Base-by-base conservation (phyloP, 805 yeast genomes). In the Gaillardinia entomophila region DNA sequence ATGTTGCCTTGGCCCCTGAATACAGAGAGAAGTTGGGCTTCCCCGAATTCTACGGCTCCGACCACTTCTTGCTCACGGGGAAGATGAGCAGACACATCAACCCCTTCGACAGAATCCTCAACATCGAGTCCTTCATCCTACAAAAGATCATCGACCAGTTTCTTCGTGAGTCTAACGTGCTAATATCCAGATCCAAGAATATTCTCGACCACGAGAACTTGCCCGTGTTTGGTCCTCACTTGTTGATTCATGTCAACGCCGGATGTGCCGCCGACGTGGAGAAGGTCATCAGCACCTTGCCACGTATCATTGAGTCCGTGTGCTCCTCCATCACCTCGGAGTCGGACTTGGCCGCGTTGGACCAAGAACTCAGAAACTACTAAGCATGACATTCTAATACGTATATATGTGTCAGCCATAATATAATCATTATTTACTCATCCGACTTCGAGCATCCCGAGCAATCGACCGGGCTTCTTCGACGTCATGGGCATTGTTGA, bases 401-500 rank as follows among this genome's bases (percentile, higher is more conserved):
- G 14, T 30, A 11, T 15, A 25, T 26, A 27, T 15, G 25, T 27
- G 17, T 22, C 7, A 27, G 13, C 15, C 20, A n/a, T 22, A 26
- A 20, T 34, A 4, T 14, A 14, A 4, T 24, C 27, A 28, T 16
- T 31, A 41, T 31, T 39, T 40, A 27, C 37, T 27, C 60, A 78
- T 59, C 35, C 77, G 66, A 46, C 68, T 71, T 38, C 87, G 58
- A 11, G 92, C 87, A 40, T 83, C 90, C 46, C 88, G 68, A 0
- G 90, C 85, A 20, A 89, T 81, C 0, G 81, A 70, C 27, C 96
- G 63, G 0, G 96, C 96, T 52, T 88, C 96, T 47, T 88, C 96
- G 13, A 88, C 76, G 48, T 84, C 94, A 35, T 79, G 86, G 10
- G 88, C 81, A n/a, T 82, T 74, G 18, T 90, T 94, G 33, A 60